These are phyloP conservation scores for Tubosaeta sp. DNA, from an alignment of 768 basidiomycete genomes.

Conservation along the genomic window DNA sequence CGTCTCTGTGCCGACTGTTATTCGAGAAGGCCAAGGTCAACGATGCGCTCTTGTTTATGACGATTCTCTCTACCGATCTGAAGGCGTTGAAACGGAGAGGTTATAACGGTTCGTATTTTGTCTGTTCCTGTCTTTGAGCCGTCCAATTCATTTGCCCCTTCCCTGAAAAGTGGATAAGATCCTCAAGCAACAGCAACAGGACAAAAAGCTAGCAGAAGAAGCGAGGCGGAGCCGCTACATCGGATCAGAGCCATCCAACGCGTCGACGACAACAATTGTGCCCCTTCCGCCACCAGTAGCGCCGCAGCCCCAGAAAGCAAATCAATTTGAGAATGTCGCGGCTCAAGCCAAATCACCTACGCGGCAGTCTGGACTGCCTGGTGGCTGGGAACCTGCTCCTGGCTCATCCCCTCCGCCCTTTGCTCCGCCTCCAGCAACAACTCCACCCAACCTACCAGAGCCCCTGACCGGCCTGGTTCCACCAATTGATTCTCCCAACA, in stretches of 20 bases:
- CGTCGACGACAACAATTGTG: background rate
- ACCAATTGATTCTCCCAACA: conserved; percentile 6
- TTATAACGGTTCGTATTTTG: conserved; percentile 61
- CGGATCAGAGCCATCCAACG: conserved; percentile 12
- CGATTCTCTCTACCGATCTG: conserved; percentile 88
- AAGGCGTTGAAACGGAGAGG: conserved; percentile 76
- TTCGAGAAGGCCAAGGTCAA: conserved; percentile 78
- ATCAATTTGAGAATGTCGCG: background rate
- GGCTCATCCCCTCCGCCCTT: conserved; percentile 8
- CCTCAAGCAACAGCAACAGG: conserved; percentile 74
- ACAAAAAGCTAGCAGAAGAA: conserved; percentile 53
- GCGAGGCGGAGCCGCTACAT: conserved; percentile 27
- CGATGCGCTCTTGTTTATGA: conserved; percentile 88
- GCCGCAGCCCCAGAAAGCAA: conserved; percentile 10
- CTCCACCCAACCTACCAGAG: conserved; percentile 5
- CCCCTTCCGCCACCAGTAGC: conserved; percentile 10
- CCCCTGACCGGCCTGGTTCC: conserved; percentile 3
- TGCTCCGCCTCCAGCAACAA: background rate
- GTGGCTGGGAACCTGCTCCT: conserved; percentile 21
- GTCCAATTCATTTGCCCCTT: conserved; percentile 4
- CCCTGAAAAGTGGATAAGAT: conserved; percentile 75
- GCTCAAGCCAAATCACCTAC: conserved; percentile 18
- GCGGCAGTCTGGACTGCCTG: conserved; percentile 16
- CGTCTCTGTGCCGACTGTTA: conserved; percentile 72
- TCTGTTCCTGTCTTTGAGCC: background rate